Evolutionary conservation across 169 alveolate genomes (phyloP).

Genomic region (Besnoitia besnoiti): DNA sequence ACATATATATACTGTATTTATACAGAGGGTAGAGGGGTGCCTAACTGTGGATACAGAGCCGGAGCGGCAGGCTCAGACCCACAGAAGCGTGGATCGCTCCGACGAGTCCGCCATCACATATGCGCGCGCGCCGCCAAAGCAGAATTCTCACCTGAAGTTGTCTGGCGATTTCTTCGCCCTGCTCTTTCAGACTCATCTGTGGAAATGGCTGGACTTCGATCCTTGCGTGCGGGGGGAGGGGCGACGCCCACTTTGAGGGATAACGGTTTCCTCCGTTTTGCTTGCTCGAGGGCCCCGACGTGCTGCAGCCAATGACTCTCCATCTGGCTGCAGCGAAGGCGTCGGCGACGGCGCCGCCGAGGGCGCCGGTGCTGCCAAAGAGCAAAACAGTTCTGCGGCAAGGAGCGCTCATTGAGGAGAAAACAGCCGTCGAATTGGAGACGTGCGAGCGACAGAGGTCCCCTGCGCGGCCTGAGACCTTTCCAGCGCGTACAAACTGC

Average conservation of each 20-base stretch:
- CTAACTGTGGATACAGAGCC: too few relatives aligned
- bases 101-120: too few relatives aligned
- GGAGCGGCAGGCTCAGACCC: too few relatives aligned
- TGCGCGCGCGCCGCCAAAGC: too few relatives aligned
- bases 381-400: not conserved
- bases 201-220: not conserved
- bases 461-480: too few relatives aligned
- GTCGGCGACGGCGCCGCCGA: slow-evolving; percentile 36
- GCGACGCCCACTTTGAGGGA: not conserved
- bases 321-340: slow-evolving; percentile 11
- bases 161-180: not conserved
- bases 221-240: not conserved
- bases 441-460: too few relatives aligned
- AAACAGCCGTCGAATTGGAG: too few relatives aligned
- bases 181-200: not conserved
- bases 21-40: too few relatives aligned
- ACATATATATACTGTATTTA: too few relatives aligned
- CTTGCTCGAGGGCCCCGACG: not conserved
- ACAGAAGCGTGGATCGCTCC: too few relatives aligned
- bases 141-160: slow-evolving; percentile 28
- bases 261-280: not conserved
- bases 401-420: too few relatives aligned
- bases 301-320: slow-evolving; percentile 16
- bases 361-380: slow-evolving; percentile 31
- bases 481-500: too few relatives aligned